These are phyloP conservation scores for Colletotrichum spinosum DNA, from an alignment of 2,329 filamentous ascomycete genomes.

Conservation along the genomic window DNA sequence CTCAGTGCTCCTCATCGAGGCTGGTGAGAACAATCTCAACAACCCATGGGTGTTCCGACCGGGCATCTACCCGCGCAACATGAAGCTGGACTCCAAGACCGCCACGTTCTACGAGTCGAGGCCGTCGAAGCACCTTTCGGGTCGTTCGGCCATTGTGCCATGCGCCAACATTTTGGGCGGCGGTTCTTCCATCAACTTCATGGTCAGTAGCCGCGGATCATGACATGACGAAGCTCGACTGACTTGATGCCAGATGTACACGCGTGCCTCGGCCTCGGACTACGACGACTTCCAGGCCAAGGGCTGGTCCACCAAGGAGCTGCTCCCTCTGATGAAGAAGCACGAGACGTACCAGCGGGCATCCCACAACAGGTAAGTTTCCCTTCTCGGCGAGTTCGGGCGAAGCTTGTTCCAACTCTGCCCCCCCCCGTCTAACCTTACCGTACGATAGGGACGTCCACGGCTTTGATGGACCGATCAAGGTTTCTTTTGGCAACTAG, in stretches of 20 bases:
- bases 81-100: slow-evolving; percentile 83
- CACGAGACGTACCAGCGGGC: slow-evolving; percentile 81
- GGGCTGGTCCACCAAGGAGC: slow-evolving; percentile 82
- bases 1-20: slow-evolving; percentile 76
- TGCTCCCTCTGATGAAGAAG: slow-evolving; percentile 82
- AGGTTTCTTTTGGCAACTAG: slow-evolving; percentile 85
- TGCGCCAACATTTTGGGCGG: slow-evolving; percentile 79
- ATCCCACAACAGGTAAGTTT: slow-evolving; percentile 64
- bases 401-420: background rate
- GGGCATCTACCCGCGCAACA: slow-evolving; percentile 82
- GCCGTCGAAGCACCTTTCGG: slow-evolving; percentile 78
- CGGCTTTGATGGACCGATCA: slow-evolving; percentile 84
- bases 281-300: slow-evolving; percentile 85
- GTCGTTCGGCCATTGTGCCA: slow-evolving; percentile 79
- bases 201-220: slow-evolving; percentile 57
- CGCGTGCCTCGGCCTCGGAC: slow-evolving; percentile 76
- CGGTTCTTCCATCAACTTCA: slow-evolving; percentile 82
- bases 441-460: slow-evolving; percentile 67
- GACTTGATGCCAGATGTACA: slow-evolving; percentile 71
- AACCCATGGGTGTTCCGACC: slow-evolving; percentile 83
- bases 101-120: slow-evolving; percentile 85
- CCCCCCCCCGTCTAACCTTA: background rate
- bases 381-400: background rate
- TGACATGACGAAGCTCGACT: slow-evolving; percentile 27
- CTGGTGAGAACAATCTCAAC: slow-evolving; percentile 79